Evolutionary conservation across 1,284 basidiomycete genomes (phyloP).

Genomic region (Caloboletus inedulis): DNA sequence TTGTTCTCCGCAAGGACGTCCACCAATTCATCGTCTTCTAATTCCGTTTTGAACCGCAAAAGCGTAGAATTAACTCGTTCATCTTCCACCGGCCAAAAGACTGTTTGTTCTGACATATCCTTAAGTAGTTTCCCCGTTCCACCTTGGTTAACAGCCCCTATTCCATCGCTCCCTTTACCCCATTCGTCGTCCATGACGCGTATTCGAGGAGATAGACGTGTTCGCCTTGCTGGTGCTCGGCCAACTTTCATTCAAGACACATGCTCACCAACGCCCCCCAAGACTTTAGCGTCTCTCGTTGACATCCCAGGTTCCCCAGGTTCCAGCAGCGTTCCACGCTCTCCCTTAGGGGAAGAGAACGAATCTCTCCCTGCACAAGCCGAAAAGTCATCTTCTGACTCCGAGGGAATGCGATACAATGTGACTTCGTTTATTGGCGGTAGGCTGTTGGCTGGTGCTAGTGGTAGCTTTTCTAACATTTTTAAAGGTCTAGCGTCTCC

Average conservation of each 20-base stretch:
- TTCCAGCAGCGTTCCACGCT: constrained; percentile 25
- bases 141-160: constrained; percentile 37
- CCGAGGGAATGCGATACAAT: constrained; percentile 60
- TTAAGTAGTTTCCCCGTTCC: constrained; percentile 68
- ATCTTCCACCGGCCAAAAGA: constrained; percentile 31
- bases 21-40: constrained; percentile 4
- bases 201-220: constrained; percentile 22
- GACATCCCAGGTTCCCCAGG: constrained; percentile 18
- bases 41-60: constrained; percentile 4
- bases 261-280: constrained; percentile 1
- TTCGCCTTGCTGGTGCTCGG: constrained; percentile 12
- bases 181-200: constrained; percentile 18
- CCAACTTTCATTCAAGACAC: constrained; percentile 7
- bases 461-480: neutral
- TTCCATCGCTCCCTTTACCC: constrained; percentile 18
- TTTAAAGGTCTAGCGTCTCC: constrained; percentile 35
- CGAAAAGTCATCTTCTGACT: constrained; percentile 32
- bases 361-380: constrained; percentile 26
- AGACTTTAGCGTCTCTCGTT: constrained; percentile 5
- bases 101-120: constrained; percentile 52
- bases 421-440: constrained; percentile 74
- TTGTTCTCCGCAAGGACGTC: constrained; percentile 40
- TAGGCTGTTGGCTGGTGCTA: constrained; percentile 33
- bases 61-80: constrained; percentile 20
- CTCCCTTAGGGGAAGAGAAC: constrained; percentile 33